Conservation (phyloP, 2,329 filamentous ascomycete species). For the Fusarium goolgardi region DNA sequence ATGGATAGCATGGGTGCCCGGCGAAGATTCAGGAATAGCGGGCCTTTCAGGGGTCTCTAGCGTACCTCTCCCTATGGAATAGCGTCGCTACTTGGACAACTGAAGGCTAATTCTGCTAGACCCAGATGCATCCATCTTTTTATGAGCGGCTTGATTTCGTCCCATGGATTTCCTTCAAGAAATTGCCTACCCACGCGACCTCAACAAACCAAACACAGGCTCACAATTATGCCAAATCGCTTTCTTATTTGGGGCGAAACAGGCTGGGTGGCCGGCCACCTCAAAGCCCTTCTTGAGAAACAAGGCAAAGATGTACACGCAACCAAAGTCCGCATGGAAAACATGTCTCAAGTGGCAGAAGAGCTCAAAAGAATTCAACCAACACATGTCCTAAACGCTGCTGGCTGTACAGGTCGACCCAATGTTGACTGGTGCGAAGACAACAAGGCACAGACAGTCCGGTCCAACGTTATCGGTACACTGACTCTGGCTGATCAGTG, state of each 20-base stretch:
- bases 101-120: neutral
- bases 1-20: neutral
- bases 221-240: neutral
- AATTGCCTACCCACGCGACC: neutral
- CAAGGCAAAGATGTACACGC: slow-evolving; percentile 70
- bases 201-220: neutral
- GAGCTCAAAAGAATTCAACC: slow-evolving; percentile 70
- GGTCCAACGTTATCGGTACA: slow-evolving; percentile 74
- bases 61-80: too few species aligned
- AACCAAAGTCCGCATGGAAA: slow-evolving; percentile 73
- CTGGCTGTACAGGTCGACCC: slow-evolving; percentile 68
- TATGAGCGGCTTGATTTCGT: neutral
- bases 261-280: slow-evolving; percentile 72
- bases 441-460: slow-evolving; percentile 74
- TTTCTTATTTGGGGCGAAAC: slow-evolving; percentile 71
- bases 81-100: too few species aligned
- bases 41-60: too few species aligned
- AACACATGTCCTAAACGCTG: slow-evolving; percentile 74
- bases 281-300: slow-evolving; percentile 66
- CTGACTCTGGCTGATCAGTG: slow-evolving; percentile 73
- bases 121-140: neutral
- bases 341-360: slow-evolving; percentile 64
- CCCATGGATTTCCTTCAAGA: neutral
- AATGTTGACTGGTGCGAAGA: slow-evolving; percentile 59
- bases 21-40: too few species aligned